Base-by-base conservation (phyloP, 805 yeast genomes). In the Ogataea paradorogensis region DNA sequence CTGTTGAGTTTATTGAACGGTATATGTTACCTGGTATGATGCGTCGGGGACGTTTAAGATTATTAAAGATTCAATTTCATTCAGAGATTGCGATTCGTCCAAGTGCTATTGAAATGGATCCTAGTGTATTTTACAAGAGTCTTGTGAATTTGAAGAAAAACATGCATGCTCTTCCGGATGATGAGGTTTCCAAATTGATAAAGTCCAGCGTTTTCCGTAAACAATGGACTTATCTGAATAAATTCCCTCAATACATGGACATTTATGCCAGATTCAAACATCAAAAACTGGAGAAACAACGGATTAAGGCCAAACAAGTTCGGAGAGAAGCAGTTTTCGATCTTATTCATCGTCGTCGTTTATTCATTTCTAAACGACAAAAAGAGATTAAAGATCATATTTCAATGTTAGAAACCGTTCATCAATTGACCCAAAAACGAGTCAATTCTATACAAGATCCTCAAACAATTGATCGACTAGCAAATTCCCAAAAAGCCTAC, bases 1-100 rank as follows among this genome's bases (percentile, higher is more conserved):
- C 61, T 4, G 49, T 63, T 13, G 26, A 26, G 15, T 55, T 64
- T 29, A 46, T 60, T 33, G 63, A 65, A 34, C 42, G 39, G 22
- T 49, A 42, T 20, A 24, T 64, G 29, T 33, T 63, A n/a, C 55
- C 59, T 11, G 55, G 58, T 10, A 29, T 48, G 15, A 10, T 50
- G 13, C 24, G 16, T 10, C 33, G 31, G 9, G 38, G 44, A 6
- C 13, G 39, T 9, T 18, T 28, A 9, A 22, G 38, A 18, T 18
- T 37, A 15, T 20, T 42, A 27, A 33, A 31, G 11, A 14, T 41
- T 24, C 37, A 40, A 32, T 32, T 45, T 33, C 45, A 40, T 30
- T 29, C 38, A 7, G 25, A 24, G 5, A 18, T 27, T 13, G 16
- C 33, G 9, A 13, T 27, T 10, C 38, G 24, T 11, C 13, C 15